These are phyloP conservation scores for Agarophyton chilense DNA, from an alignment of 23 red algal genomes.

Conservation along the genomic window DNA sequence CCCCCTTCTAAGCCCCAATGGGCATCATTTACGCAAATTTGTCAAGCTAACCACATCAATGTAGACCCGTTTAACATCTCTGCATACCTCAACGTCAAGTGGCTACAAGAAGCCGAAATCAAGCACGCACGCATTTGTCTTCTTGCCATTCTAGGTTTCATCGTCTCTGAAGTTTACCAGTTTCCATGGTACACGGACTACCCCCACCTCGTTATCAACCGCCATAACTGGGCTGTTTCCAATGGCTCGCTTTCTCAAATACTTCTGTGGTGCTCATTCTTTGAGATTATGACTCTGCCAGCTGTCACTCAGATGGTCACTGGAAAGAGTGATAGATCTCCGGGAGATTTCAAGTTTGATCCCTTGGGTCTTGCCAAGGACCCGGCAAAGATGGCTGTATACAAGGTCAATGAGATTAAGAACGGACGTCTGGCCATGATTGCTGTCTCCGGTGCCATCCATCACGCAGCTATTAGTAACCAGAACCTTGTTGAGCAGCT, in stretches of 20 bases:
- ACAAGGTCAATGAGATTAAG: conserved; percentile 82
- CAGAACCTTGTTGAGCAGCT: conserved; percentile 86
- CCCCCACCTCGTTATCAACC: conserved; percentile 65
- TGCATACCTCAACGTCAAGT: conserved; percentile 77
- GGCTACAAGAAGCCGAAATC: conserved; percentile 91
- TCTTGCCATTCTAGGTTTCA: conserved; percentile 76
- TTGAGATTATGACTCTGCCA: conserved; percentile 84
- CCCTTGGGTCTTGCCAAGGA: conserved; percentile 75
- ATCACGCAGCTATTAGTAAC: conserved; percentile 68
- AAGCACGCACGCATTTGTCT: conserved; percentile 96
- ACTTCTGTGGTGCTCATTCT: conserved; percentile 71
- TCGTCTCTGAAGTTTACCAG: conserved; percentile 81
- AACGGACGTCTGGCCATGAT: conserved; percentile 93
- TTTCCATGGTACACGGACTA: conserved; percentile 89
- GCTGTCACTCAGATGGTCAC: conserved; percentile 91
- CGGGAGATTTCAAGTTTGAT: conserved; percentile 90
- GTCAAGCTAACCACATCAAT: not conserved
- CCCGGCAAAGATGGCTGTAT: conserved; percentile 57
- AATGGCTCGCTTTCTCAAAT: conserved; percentile 81
- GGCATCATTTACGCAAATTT: not conserved
- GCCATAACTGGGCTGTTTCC: conserved; percentile 77
- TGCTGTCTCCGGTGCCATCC: conserved; percentile 72
- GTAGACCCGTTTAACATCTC: conserved; percentile 91
- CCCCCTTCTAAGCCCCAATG: not conserved
- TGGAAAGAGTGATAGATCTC: conserved; percentile 70